Evolutionary conservation across 2,329 filamentous ascomycete species (phyloP).

Genomic region (Neopestalotiopsis sp.): DNA sequence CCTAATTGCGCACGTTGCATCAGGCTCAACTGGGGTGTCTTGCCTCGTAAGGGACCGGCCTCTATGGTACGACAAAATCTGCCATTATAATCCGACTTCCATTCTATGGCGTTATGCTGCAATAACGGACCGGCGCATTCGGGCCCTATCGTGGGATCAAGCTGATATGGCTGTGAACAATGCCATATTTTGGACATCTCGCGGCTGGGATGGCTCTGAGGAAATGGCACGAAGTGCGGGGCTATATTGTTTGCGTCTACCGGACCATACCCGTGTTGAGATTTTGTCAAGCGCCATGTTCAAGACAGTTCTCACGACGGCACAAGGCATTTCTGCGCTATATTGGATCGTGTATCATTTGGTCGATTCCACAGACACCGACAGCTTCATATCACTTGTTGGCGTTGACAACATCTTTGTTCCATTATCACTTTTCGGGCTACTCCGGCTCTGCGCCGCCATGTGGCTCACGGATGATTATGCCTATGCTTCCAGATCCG

Average conservation of each 20-base stretch:
- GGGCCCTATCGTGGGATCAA: slow-evolving; percentile 28
- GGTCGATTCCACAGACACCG: not conserved
- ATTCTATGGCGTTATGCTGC: slow-evolving; percentile 28
- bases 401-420: slow-evolving; percentile 18
- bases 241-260: slow-evolving; percentile 16
- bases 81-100: not conserved
- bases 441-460: slow-evolving; percentile 5
- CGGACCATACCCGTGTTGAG: not conserved
- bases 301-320: slow-evolving; percentile 21
- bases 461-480: slow-evolving; percentile 16
- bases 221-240: slow-evolving; percentile 21
- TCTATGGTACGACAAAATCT: not conserved
- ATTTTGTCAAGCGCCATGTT: slow-evolving; percentile 15
- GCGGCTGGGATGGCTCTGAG: slow-evolving; percentile 36
- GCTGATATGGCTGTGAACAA: slow-evolving; percentile 33
- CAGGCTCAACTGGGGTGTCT: not conserved
- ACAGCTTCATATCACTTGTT: not conserved
- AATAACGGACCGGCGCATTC: slow-evolving; percentile 33
- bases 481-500: not conserved
- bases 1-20: not conserved
- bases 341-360: not conserved
- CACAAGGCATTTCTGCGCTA: slow-evolving; percentile 18
- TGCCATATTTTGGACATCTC: slow-evolving; percentile 33
- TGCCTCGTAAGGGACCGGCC: not conserved
- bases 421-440: slow-evolving; percentile 10